Conservation (phyloP, 306 rosid genomes). For the Vigna trinervia region DNA sequence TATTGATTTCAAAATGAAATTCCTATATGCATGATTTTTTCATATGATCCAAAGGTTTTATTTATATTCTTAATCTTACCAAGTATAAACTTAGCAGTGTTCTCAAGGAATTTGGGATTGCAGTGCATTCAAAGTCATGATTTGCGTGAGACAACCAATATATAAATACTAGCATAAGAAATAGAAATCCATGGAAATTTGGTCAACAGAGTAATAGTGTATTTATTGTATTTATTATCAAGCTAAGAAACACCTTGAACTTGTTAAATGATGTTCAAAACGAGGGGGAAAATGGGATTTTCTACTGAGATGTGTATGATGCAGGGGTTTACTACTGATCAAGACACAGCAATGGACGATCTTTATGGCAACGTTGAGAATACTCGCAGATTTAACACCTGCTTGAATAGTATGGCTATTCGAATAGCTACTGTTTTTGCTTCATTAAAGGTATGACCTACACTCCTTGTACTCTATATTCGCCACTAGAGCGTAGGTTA, state of each 20-base stretch:
- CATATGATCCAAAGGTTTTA: slow-evolving; percentile 7
- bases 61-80: background rate
- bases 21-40: slow-evolving; percentile 24
- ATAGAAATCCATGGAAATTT: background rate
- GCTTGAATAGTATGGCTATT: slow-evolving; percentile 79
- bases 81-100: background rate
- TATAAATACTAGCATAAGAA: background rate
- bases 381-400: slow-evolving; percentile 61
- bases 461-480: slow-evolving; percentile 21
- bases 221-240: slow-evolving; percentile 22
- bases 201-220: background rate
- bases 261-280: slow-evolving; percentile 14
- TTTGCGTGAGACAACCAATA: slow-evolving; percentile 5
- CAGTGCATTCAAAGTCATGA: background rate
- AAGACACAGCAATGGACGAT: slow-evolving; percentile 76
- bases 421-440: slow-evolving; percentile 96
- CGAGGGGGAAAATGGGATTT: slow-evolving; percentile 32
- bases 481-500: background rate
- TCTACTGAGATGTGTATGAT: slow-evolving; percentile 40
- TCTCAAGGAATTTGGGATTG: slow-evolving; percentile 6
- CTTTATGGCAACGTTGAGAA: slow-evolving; percentile 70
- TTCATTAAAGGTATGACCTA: slow-evolving; percentile 70
- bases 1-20: slow-evolving; percentile 8
- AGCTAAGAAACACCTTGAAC: slow-evolving; percentile 35
- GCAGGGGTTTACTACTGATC: slow-evolving; percentile 91